Conservation (phyloP, 192 early-diverging fungal species). For the Dissophora ornata region DNA sequence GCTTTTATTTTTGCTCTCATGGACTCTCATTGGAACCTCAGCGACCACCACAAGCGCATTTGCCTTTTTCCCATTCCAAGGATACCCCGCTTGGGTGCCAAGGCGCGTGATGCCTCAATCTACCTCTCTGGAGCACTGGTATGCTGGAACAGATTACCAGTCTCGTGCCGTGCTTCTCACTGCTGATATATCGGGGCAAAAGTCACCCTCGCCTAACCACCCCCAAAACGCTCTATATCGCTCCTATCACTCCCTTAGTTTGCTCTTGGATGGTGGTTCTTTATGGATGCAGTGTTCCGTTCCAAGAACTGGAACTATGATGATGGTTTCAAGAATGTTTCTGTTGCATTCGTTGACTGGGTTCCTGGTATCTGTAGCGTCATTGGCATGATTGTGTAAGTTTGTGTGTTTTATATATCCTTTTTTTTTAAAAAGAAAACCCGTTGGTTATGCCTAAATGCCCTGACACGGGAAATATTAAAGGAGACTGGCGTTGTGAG, state of each 20-base stretch:
- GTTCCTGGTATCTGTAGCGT: constrained; percentile 66
- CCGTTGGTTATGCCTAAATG: background rate
- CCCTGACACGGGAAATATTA: too few relatives aligned
- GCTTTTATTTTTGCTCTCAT: too few relatives aligned
- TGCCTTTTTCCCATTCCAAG: constrained; percentile 53
- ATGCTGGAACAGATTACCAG: too few relatives aligned
- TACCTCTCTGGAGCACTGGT: constrained; percentile 58
- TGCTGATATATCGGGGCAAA: too few relatives aligned
- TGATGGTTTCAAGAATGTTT: constrained; percentile 27
- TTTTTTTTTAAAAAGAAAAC: constrained; percentile 7
- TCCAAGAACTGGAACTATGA: constrained; percentile 50
- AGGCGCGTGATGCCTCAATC: constrained; percentile 53
- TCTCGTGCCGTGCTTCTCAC: too few relatives aligned
- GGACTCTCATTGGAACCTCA: constrained; percentile 11
- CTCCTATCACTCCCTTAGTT: too few relatives aligned
- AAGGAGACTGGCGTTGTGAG: too few relatives aligned
- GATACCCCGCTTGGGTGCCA: constrained; percentile 48
- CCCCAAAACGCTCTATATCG: too few relatives aligned
- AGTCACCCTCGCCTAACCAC: too few relatives aligned
- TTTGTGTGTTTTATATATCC: too few relatives aligned
- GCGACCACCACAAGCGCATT: constrained; percentile 34
- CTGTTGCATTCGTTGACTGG: constrained; percentile 70
- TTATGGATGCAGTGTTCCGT: constrained; percentile 66
- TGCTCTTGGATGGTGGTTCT: constrained; percentile 72
- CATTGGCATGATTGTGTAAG: constrained; percentile 70